Evolutionary conservation across 1,284 basidiomycete genomes (phyloP), one percentile per base, ranked within the genome.

Genomic region (Sporisorium reilianum): DNA sequence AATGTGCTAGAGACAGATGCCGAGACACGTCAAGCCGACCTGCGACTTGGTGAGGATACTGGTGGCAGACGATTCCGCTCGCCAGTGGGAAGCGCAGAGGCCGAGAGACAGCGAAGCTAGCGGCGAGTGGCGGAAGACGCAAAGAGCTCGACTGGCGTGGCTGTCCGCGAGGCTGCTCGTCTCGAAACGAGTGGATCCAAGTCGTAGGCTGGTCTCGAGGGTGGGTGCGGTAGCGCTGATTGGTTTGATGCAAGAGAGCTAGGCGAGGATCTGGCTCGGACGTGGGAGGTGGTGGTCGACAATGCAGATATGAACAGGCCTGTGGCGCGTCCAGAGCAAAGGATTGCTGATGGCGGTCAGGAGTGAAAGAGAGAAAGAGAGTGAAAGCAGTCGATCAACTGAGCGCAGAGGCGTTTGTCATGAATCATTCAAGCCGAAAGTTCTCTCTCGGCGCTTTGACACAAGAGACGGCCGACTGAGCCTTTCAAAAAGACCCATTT

Each of bases 1-100:
- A 26, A n/a, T 22, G 36, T 32, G 46, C 28, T 10, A n/a, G n/a
- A 36, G 36, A 32, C n/a, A 18, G 38, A 44, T 49, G 38, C 45
- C 18, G 5, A 30, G 10, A 46, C 26, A 38, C 16, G 41, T 44
- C 36, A 53, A 61, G 64, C 54, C 58, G 64, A 51, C 58, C 58
- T 44, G 64, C 64, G 64, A 61, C 58, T 52, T 52, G 53, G 16
- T 16, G 10, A 46, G 32, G 23, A 36, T 20, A 16, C 8, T 25
- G 18, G n/a, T n/a, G n/a, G n/a, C 10, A 38, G 44, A 32, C 7
- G 18, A 20, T 5, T 1, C 25, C 7, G 26, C 52, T 44, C 14
- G 20, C 8, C 14, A 22, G 22, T 23, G n/a, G 16, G 6, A n/a
- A 18, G 22, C 20, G 34, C 23, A 26, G 22, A 22, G 3, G 14